These are phyloP conservation scores for Aspergillus costaricaensis DNA, from an alignment of 2,329 filamentous ascomycete species.

Conservation along the genomic window DNA sequence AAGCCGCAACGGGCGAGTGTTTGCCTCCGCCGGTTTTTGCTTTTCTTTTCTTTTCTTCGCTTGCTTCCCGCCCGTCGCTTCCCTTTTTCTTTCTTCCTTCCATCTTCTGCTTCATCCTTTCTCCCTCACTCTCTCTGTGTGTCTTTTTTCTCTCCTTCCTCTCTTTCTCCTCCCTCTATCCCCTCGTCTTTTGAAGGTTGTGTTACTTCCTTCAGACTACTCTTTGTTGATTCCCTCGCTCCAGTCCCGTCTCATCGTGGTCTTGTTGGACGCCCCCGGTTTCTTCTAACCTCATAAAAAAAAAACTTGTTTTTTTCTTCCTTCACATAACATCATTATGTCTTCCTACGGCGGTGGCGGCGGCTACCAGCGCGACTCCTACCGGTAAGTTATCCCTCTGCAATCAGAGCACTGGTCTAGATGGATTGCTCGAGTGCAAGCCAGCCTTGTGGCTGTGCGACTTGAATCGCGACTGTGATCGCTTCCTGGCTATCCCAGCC, in stretches of 20 bases:
- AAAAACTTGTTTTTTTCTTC: conserved; percentile 10
- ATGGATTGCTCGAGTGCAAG: neutral
- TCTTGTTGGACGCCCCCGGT: conserved; percentile 5
- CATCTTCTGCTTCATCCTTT: conserved; percentile 5
- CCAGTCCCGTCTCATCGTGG: conserved; percentile 1
- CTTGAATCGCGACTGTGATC: neutral
- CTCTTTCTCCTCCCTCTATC: conserved; percentile 24
- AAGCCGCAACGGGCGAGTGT: conserved; percentile 30
- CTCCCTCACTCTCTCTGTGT: conserved; percentile 22
- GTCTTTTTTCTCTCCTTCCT: conserved; percentile 20
- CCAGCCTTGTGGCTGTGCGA: neutral
- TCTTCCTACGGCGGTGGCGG: conserved; percentile 67
- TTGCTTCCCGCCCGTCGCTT: conserved; percentile 32
- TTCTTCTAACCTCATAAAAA: conserved; percentile 4
- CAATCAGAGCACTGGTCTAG: neutral
- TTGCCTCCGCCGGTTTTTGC: conserved; percentile 26
- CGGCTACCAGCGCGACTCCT: conserved; percentile 57
- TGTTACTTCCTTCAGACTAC: conserved; percentile 24
- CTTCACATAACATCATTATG: conserved; percentile 53
- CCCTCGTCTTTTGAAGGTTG: conserved; percentile 15
- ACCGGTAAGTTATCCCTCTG: conserved; percentile 39
- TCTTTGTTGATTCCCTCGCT: conserved; percentile 22
- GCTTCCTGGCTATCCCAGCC: neutral
- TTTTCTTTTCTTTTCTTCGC: conserved; percentile 30
- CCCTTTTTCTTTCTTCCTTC: conserved; percentile 19